Conservation (phyloP, 495 filamentous ascomycete species). For the Bathelium albidoporum region DNA sequence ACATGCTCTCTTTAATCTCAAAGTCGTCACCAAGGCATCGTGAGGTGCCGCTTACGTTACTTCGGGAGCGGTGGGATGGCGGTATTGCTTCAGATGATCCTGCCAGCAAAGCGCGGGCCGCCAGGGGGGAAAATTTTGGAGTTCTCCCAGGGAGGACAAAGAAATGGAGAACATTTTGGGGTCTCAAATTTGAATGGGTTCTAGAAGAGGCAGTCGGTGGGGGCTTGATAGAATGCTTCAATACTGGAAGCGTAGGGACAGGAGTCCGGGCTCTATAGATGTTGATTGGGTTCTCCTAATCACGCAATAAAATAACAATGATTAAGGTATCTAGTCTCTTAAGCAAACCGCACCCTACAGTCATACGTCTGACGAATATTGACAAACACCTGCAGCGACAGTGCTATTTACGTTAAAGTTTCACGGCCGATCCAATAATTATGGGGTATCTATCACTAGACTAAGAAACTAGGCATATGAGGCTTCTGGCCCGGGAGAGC, state of each 20-base stretch:
- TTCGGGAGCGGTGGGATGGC: constrained; percentile 76
- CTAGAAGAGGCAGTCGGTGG: constrained; percentile 67
- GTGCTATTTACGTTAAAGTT: neutral
- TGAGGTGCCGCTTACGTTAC: constrained; percentile 54
- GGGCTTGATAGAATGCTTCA: constrained; percentile 73
- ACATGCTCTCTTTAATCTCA: constrained; percentile 54
- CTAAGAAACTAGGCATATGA: neutral
- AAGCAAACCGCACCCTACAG: too few species aligned
- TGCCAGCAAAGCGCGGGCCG: constrained; percentile 48
- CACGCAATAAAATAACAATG: neutral
- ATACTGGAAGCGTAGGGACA: constrained; percentile 70
- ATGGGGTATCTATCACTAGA: neutral
- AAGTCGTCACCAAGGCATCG: constrained; percentile 44
- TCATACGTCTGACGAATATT: neutral
- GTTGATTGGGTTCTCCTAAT: neutral
- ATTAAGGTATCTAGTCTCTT: neutral
- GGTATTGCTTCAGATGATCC: constrained; percentile 51
- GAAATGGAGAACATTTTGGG: constrained; percentile 75
- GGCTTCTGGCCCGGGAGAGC: neutral
- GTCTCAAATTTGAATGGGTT: constrained; percentile 68
- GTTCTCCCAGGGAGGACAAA: constrained; percentile 65
- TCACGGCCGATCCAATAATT: neutral
- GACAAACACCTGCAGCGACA: neutral
- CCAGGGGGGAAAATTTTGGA: constrained; percentile 57
- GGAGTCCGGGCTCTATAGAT: constrained; percentile 45